Evolutionary conservation across 129 eudicot genomes (phyloP), one percentile per base, ranked within the genome.

Genomic region (Chrysanthemum makinoi): DNA sequence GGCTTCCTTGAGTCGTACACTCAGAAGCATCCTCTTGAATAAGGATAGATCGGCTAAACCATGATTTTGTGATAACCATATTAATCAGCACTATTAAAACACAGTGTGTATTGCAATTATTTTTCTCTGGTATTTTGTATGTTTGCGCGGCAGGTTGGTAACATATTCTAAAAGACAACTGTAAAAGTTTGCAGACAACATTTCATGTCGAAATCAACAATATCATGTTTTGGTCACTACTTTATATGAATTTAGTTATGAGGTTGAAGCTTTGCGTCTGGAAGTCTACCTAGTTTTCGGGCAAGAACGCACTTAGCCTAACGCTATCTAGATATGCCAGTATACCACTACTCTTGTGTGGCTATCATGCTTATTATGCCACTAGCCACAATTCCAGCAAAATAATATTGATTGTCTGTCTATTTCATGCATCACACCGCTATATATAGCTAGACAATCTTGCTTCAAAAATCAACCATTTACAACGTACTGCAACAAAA

Each of bases 381-480:
- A 67, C 50, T n/a, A 67, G 35, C 72, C 59, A 67, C 72, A 49
- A 22, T 49, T 43, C 14, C 59, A 67, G 10, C 18, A 48, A 67
- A 20, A 67, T 49, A 13, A 50, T 11, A 26, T 47, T 47, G 30
- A 19, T 52, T 52, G 19, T 3, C 17, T 33, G 39, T 33, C 39
- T 1, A 33, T 33, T 33, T 33, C 39, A 33, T 6, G 59, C 59
- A 11, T 54, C 59, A 54, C 11, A 54, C 11, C 16, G 9, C 59
- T 54, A 16, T 54, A 54, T 54, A 53, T 14, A 54, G 7, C 16
- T 54, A 19, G 59, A 2, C 22, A 53, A 1, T 4, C 59, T 9
- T 19, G 18, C 59, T 53, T 53, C 59, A 15, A 16, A 53, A 53
- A 10, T 17, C 59, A 53, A 17, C 9, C 16, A 53, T 53, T 15